Evolutionary conservation across 2,329 filamentous ascomycete genomes (phyloP), one percentile per base, ranked within the genome.

Genomic region (Fonsecaea pedrosoi): DNA sequence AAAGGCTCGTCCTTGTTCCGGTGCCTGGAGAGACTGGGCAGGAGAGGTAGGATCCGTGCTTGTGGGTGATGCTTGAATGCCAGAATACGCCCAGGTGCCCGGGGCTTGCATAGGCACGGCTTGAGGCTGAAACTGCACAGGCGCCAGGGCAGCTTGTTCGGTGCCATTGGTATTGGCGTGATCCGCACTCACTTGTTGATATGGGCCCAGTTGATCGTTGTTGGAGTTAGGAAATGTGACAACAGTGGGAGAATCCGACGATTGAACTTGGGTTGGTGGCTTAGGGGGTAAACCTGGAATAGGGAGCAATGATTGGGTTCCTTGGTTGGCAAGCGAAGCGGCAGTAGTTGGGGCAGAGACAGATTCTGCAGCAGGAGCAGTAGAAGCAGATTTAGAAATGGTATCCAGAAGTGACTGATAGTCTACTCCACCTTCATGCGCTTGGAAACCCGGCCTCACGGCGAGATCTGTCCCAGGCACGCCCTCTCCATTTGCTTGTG

Each of bases 331-430:
- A 54, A 68, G 65, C 59, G 75, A 72, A 60, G 72, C 37, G 60
- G 70, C 68, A 67, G 71, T 73, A 56, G 73, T 72, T 60, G 69
- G 66, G 48, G 75, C 71, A 70, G 69, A 71, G 57, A 73, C 38
- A 60, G 64, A 70, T 50, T 74, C 74, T 59, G 72, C 72, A 59
- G 68, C 56, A 65, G 75, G 71, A 69, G 75, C 73, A 70, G 74
- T 74, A 63, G 75, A 73, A 64, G 72, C 71, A 64, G 76, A 77
- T 55, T 78, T 76, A 66, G 80, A 77, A 42, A 83, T 77, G 72
- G 82, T 83, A 76, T 83, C 81, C 73, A 83, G 78, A 64, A 83
- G 74, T 64, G 77, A 80, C 73, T 83, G 81, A 71, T 81, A 82
- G 73, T 82, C 80, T 73, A 83, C 79, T 67, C 79, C 82, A 62